phyloP scores from a whole-genome alignment of 192 early-diverging fungal genomes.

The Pilobolus umbonatus region DNA sequence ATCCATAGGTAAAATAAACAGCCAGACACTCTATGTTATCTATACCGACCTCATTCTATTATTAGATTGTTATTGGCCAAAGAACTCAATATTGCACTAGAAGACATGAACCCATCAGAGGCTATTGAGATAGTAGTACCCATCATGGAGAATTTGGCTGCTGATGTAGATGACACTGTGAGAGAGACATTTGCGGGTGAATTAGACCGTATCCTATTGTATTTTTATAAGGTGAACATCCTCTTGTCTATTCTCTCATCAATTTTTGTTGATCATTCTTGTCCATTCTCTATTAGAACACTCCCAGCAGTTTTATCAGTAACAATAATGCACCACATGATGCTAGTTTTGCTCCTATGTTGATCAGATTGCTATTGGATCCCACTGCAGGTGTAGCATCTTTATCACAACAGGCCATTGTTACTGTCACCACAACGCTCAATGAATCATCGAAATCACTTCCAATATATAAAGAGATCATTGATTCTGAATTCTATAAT shows the following conservation, averaged over 20 bases:
- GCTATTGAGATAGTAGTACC: conserved; percentile 38
- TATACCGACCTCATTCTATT: conserved; percentile 12
- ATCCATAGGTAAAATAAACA: conserved; percentile 12
- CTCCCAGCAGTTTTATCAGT: neutral
- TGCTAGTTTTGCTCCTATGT: conserved; percentile 38
- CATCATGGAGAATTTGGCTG: conserved; percentile 32
- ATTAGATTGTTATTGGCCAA: conserved; percentile 39
- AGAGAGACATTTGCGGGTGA: conserved; percentile 40
- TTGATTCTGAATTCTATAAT: conserved; percentile 47
- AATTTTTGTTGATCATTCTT: neutral
- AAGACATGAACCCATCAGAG: conserved; percentile 31
- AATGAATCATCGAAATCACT: neutral
- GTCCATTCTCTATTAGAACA: conserved; percentile 3
- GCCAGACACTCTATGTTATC: neutral
- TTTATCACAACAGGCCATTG: conserved; percentile 40
- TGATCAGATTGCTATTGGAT: conserved; percentile 47
- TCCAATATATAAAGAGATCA: conserved; percentile 18
- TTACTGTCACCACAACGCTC: conserved; percentile 38
- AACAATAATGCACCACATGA: conserved; percentile 4
- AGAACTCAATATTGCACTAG: conserved; percentile 33
- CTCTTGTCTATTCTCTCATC: neutral
- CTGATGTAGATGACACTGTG: conserved; percentile 41
- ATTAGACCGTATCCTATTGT: conserved; percentile 42
- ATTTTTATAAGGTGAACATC: conserved; percentile 39
- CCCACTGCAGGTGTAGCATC: conserved; percentile 47